Base-by-base conservation (phyloP, 163 green algal species). In the Trebouxia gelatinosa region DNA sequence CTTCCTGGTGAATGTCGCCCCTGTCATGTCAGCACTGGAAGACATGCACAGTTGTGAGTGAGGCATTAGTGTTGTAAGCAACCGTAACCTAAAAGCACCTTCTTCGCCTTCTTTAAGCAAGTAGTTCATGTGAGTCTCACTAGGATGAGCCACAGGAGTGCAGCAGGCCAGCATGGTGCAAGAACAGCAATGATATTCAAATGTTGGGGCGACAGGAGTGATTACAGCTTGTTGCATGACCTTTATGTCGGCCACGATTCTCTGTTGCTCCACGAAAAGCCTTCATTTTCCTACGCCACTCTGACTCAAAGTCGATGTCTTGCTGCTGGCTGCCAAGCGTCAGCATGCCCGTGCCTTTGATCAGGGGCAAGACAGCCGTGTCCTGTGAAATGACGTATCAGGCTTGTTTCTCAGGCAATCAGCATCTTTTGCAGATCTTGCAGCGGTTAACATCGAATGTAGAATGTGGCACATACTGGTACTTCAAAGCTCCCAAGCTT, bases 401-500 rank as follows among this genome's bases (percentile, higher is more conserved):
- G 37, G 40, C 11, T 17, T 32, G 11, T 32, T 34, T 13, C 11
- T 67, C n/a, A 31, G 17, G 58, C 19, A 61, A 17, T 1, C 16
- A n/a, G 26, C 40, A 37, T 32, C 0, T 48, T 31, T 3, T 75
- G 13, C 23, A 58, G 2, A 11, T 62, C 5, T 48, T 34, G 32
- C 26, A 35, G 31, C 17, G 32, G 32, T 28, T 59, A 31, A 0
- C 40, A 38, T 9, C 0, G n/a, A 59, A 39, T 79, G 48, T 48
- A 35, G 4, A 5, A 2, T 6, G 13, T 5, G 37, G 29, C 62
- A 39, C 61, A 46, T 37, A 84, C 85, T 80, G 83, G 77, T 16
- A 86, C 80, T 68, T 82, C 84, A 59, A 90, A 87, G 29, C 84
- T 79, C 23, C 81, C 83, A 7, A 90, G 68, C 70, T 87, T 86